Evolutionary conservation across 257 asterid genomes (phyloP).

Genomic region (Anisodus tanguticus): DNA sequence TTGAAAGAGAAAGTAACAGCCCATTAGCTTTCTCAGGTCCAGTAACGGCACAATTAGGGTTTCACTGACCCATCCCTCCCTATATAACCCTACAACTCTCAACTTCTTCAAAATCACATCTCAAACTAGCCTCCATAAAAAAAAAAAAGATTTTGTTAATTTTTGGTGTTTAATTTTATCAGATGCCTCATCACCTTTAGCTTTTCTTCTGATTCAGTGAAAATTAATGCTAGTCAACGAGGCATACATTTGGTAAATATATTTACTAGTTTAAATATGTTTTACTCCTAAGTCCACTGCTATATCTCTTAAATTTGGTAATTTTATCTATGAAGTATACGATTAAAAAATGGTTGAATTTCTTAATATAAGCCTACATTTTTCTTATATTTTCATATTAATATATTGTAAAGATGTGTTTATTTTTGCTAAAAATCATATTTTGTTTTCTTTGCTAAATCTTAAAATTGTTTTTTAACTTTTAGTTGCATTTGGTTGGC

Average conservation of each 20-base stretch:
- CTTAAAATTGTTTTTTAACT: too few relatives aligned
- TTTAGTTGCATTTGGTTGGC: too few relatives aligned
- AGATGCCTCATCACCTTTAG: conserved; percentile 29
- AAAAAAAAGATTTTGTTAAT: too few relatives aligned
- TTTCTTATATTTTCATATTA: too few relatives aligned
- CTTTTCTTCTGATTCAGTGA: conserved; percentile 11
- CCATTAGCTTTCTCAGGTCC: background rate
- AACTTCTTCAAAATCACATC: background rate
- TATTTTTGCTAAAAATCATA: too few relatives aligned
- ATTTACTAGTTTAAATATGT: too few relatives aligned
- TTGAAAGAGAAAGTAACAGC: too few relatives aligned
- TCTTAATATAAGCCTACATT: conserved; percentile 75
- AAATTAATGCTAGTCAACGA: conserved; percentile 24
- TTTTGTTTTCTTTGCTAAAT: too few relatives aligned
- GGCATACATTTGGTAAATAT: too few relatives aligned
- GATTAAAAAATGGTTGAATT: conserved; percentile 68
- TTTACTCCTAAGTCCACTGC: conserved; percentile 30
- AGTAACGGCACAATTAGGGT: background rate
- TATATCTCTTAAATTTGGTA: background rate
- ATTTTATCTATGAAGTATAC: conserved; percentile 57
- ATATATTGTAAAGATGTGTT: too few relatives aligned
- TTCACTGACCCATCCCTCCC: background rate
- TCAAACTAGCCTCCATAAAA: background rate
- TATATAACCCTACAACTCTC: background rate
- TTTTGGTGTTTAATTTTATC: background rate